Percentiles rank a stretch among this genome's conserved stretches.
Evolutionary conservation across 1,284 basidiomycete species (phyloP).

Genomic region (Acaromyces ingoldii): DNA sequence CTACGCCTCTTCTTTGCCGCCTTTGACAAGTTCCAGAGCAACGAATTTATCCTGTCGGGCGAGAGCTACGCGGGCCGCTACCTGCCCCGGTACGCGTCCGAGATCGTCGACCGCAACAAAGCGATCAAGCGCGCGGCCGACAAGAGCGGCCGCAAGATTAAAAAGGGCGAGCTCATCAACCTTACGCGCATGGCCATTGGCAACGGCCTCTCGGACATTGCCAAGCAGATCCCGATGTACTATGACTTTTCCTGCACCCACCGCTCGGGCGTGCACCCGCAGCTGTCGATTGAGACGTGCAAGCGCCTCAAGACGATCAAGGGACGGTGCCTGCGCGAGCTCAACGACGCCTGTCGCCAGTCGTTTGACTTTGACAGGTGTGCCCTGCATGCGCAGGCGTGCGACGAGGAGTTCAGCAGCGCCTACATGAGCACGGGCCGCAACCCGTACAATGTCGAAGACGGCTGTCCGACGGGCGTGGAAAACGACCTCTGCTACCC

Average conservation of each 20-base stretch:
- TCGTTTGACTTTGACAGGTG: slow-evolving; percentile 20
- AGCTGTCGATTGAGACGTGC: slow-evolving; percentile 32
- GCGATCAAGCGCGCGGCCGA: slow-evolving; percentile 52
- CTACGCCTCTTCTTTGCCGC: slow-evolving; percentile 52
- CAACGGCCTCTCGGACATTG: slow-evolving; percentile 56
- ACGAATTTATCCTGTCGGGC: slow-evolving; percentile 40
- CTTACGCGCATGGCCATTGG: slow-evolving; percentile 75
- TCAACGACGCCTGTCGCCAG: slow-evolving; percentile 6
- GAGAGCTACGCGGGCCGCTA: slow-evolving; percentile 63
- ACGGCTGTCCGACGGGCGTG: slow-evolving; percentile 32
- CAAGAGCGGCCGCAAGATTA: slow-evolving; percentile 59
- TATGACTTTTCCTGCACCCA: slow-evolving; percentile 41
- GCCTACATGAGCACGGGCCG: slow-evolving; percentile 30
- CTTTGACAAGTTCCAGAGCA: slow-evolving; percentile 43
- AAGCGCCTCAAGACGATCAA: slow-evolving; percentile 13
- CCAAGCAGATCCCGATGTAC: slow-evolving; percentile 27
- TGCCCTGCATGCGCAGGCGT: slow-evolving; percentile 15
- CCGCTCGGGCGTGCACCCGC: slow-evolving; percentile 20
- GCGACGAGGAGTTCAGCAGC: slow-evolving; percentile 19
- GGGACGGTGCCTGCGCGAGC: slow-evolving; percentile 8
- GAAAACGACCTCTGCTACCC: slow-evolving; percentile 32
- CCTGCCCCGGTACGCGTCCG: slow-evolving; percentile 73
- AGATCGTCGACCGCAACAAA: slow-evolving; percentile 71
- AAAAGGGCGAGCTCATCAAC: slow-evolving; percentile 59
- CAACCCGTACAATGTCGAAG: slow-evolving; percentile 44